A percentile compares a stretch with the other conserved stretches of the same genome.
Conservation (phyloP, 768 basidiomycete species). For the Suillus weaverae region DNA sequence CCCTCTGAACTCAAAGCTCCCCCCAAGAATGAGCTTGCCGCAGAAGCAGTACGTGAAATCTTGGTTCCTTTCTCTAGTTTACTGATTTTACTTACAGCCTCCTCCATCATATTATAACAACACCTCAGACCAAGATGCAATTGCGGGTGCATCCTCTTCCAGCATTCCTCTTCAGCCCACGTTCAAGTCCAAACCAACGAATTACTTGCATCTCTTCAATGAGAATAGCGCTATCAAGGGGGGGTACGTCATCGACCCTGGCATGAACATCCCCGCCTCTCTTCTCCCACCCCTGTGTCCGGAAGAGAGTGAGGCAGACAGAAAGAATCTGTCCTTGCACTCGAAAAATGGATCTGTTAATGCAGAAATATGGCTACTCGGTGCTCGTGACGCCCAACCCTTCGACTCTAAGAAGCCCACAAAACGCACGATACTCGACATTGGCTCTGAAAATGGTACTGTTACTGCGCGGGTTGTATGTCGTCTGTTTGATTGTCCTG, state of each 20-base stretch:
- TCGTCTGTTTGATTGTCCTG: background rate
- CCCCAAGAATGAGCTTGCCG: background rate
- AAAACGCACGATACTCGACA: slow-evolving; percentile 22
- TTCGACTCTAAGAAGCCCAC: background rate
- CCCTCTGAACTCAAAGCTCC: background rate
- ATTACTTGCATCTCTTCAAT: slow-evolving; percentile 19
- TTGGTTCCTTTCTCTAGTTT: background rate
- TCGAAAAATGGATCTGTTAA: slow-evolving; percentile 37
- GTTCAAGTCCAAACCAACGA: slow-evolving; percentile 31
- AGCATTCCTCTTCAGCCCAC: background rate
- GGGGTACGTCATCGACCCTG: slow-evolving; percentile 45
- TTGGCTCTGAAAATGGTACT: slow-evolving; percentile 18
- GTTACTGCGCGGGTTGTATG: slow-evolving; percentile 22
- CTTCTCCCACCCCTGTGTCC: slow-evolving; percentile 39
- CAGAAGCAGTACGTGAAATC: background rate
- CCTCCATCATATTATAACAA: slow-evolving; percentile 25
- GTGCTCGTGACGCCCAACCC: slow-evolving; percentile 12
- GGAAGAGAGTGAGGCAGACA: slow-evolving; percentile 37
- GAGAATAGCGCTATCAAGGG: slow-evolving; percentile 16
- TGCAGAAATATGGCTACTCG: slow-evolving; percentile 41
- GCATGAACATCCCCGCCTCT: slow-evolving; percentile 37
- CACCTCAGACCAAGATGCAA: background rate
- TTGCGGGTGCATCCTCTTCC: background rate
- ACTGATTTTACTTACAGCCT: slow-evolving; percentile 14
- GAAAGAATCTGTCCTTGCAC: slow-evolving; percentile 40